Evolutionary conservation across 2,329 filamentous ascomycete genomes (phyloP), one percentile per base, ranked within the genome.

Genomic region (Epicoccum sorghinum): DNA sequence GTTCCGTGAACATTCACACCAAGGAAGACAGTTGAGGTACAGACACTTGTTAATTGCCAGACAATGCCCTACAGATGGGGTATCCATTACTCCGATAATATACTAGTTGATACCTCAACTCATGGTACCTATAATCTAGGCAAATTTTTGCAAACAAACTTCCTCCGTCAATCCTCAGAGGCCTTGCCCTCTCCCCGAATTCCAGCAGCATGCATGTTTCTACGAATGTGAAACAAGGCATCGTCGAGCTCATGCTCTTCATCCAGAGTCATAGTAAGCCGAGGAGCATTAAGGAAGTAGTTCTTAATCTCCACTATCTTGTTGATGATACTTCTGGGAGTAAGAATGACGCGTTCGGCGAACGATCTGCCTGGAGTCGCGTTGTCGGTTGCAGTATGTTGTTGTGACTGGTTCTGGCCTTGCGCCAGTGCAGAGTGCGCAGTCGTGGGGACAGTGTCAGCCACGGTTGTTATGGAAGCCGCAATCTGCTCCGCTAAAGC

Each of bases 211-310:
- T 89, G 89, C 46, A 93, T 81, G 71, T 89, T 86, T 59, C 84
- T 82, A 72, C 89, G 88, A 60, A 93, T 85, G 71, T 93, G 89
- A 78, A 93, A 90, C 69, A 95, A 80, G 64, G 91, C 77, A 68
- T 93, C 88, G 67, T 95, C 90, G 61, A 95, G 81, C 69, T 88
- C 82, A 55, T 86, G 82, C 47, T 91, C 84, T 57, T 90, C 86
- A 9, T 83, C 79, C 9, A 84, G 81, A 13, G 85, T 85, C 37
- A 96, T 75, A 13, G 83, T 79, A 22, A 86, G 79, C 25, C 76
- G 77, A 48, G 62, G 64, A 4, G 53, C 59, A 59, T 86, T 81
- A 18, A 80, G 78, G 23, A 95, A 73, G 0, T 89, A 78, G 18
- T 76, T 77, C 57, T 76, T 80, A 38, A 89, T 79, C 33, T 52